Base-by-base conservation (phyloP, 148 eudicot species). In the Amaranthus palmeri region DNA sequence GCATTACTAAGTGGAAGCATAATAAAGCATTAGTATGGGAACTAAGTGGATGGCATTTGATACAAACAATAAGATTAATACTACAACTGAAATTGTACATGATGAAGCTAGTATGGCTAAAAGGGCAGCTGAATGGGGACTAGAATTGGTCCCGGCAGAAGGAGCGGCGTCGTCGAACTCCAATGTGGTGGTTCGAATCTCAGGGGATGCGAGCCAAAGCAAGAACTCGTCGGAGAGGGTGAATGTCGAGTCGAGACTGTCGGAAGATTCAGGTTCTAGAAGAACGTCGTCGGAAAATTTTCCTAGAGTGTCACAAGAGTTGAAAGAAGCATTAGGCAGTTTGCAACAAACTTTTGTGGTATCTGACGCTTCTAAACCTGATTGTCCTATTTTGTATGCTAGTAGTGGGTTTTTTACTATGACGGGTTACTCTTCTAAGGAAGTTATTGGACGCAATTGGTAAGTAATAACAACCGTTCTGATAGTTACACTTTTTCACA, bases 331-430 rank as follows among this genome's bases (percentile, higher is more conserved):
- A 45, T 69, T 96, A 68, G 82, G 95, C 0, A 88, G 88, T 3
- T 72, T 96, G 66, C 93, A 96, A 61, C 99, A 96, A 70, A 96
- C 99, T 0, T 96, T 96, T 84, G 99, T 96, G 18, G 97, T 96
- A 17, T 92, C 96, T 1, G 99, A 96, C 75, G 99, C 99, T 40
- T 88, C 97, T 10, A 92, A 90, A 74, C 96, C 99, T 5, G 96
- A 96, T 44, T 85, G 84, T 61, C 99, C 99, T 2, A 92, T 96
- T 4, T 46, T 96, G 74, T 96, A 92, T 76, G 99, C 99, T 41
- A 96, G 99, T 71, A 88, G 88, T 75, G 99, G 99, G 8, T 96
- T 96, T 45, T 96, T 88, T 68, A 83, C 83, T 14, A 96, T 96
- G 97, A 96, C 99, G 45, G 97, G 97, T 2, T 96, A 92, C 71